Conservation (phyloP, 192 early-diverging fungal genomes). For the Coemansia sp. region DNA sequence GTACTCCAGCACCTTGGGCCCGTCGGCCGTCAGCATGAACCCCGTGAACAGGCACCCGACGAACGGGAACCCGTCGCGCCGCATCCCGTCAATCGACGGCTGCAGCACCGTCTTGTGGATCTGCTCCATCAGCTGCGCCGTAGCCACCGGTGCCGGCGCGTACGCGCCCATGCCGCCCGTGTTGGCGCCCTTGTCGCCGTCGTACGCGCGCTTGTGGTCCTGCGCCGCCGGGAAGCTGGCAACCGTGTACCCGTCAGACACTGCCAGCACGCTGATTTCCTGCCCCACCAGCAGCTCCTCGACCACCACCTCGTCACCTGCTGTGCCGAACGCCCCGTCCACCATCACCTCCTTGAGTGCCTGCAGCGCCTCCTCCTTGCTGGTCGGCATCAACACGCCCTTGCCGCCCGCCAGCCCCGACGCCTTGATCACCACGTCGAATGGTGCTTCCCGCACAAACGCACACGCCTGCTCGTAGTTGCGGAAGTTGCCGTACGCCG, state of each 20-base stretch:
- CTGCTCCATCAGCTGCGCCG: conserved; percentile 64
- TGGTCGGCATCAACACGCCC: conserved; percentile 89
- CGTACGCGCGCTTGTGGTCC: conserved; percentile 97
- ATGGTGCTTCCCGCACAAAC: conserved; percentile 59
- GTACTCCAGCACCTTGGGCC: conserved; percentile 96
- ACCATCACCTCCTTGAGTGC: conserved; percentile 91
- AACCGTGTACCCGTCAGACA: conserved; percentile 95
- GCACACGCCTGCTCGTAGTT: conserved; percentile 66
- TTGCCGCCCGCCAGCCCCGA: conserved; percentile 98
- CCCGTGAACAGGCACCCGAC: conserved; percentile 97
- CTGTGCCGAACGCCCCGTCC: conserved; percentile 81
- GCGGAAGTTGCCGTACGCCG: conserved; percentile 85
- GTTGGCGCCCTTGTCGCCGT: conserved; percentile 92
- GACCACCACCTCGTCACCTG: conserved; percentile 90
- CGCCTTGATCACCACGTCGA: conserved; percentile 89
- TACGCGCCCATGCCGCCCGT: conserved; percentile 99
- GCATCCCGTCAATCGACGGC: conserved; percentile 95
- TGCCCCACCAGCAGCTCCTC: conserved; percentile 93
- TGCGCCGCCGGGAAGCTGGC: conserved; percentile 89
- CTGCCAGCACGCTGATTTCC: conserved; percentile 88
- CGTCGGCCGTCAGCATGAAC: conserved; percentile 87
- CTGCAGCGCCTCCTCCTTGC: conserved; percentile 78
- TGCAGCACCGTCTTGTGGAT: conserved; percentile 80
- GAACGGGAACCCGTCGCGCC: conserved; percentile 93
- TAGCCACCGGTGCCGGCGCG: conserved; percentile 91